Conservation (phyloP, 306 rosid genomes). For the Boehmeria nivea region DNA sequence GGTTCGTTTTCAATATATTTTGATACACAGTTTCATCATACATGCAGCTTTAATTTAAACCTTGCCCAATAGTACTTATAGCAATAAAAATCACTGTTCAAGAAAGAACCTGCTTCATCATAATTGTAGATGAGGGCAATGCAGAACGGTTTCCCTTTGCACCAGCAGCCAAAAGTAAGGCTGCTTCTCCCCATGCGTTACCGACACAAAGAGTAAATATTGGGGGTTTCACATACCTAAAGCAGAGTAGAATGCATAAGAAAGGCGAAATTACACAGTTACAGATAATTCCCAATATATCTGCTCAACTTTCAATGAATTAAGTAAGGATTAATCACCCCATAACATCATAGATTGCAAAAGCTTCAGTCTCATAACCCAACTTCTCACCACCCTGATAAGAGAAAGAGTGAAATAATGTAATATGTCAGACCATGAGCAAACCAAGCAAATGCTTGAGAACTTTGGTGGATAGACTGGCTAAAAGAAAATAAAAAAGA, state of each 20-base stretch:
- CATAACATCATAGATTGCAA: constrained; percentile 86
- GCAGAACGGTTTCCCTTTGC: constrained; percentile 95
- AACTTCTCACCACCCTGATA: constrained; percentile 94
- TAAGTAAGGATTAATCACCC: constrained; percentile 46
- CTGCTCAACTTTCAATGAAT: not conserved
- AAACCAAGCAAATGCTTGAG: constrained; percentile 10
- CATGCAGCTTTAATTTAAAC: not conserved
- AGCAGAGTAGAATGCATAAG: constrained; percentile 16
- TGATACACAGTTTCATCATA: not conserved
- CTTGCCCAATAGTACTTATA: not conserved
- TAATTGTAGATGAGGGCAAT: constrained; percentile 88
- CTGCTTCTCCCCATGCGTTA: constrained; percentile 99
- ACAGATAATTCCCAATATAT: not conserved
- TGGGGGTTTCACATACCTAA: constrained; percentile 79
- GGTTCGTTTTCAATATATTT: not conserved
- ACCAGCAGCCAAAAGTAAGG: constrained; percentile 95
- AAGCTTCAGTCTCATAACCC: constrained; percentile 97
- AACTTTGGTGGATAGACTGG: constrained; percentile 3
- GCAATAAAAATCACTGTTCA: not conserved
- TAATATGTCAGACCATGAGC: constrained; percentile 16
- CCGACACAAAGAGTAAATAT: constrained; percentile 93
- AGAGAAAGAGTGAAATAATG: constrained; percentile 10
- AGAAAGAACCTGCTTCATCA: constrained; percentile 80
- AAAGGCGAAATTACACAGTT: too few relatives aligned
- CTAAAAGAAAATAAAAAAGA: not conserved